phyloP scores from a whole-genome alignment of 1,139 yeast species.

The Kodamaea sp. region DNA sequence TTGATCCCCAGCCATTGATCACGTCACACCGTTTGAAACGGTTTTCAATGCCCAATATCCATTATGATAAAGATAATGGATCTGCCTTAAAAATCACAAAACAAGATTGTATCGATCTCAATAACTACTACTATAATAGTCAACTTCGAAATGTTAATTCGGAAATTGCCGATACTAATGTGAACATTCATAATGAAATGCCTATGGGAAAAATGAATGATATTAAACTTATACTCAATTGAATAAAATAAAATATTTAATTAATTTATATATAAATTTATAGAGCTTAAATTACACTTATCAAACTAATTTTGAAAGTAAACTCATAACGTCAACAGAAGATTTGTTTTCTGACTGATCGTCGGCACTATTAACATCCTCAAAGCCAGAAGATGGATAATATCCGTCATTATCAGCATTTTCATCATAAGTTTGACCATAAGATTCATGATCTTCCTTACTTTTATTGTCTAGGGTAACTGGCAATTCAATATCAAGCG shows the following conservation, averaged over 20 bases:
- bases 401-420: constrained; percentile 20
- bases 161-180: too few relatives aligned
- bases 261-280: constrained; percentile 3
- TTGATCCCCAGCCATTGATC: too few relatives aligned
- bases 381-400: constrained; percentile 17
- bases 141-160: too few relatives aligned
- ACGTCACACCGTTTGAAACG: too few relatives aligned
- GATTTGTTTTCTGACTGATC: constrained; percentile 11
- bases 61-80: too few relatives aligned
- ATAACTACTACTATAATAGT: too few relatives aligned
- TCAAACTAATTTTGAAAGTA: constrained; percentile 33
- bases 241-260: not conserved
- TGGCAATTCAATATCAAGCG: not conserved
- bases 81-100: too few relatives aligned
- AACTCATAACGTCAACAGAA: constrained; percentile 27
- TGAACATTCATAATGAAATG: too few relatives aligned
- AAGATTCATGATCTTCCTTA: constrained; percentile 11
- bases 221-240: too few relatives aligned
- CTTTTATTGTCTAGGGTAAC: constrained; percentile 2
- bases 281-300: not conserved
- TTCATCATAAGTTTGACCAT: constrained; percentile 10
- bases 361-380: constrained; percentile 11
- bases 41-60: too few relatives aligned
- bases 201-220: too few relatives aligned
- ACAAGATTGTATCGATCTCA: too few relatives aligned